Evolutionary conservation across 768 basidiomycete species (phyloP), one percentile per base, ranked within the genome.

Genomic region (Boletus coccyginus): DNA sequence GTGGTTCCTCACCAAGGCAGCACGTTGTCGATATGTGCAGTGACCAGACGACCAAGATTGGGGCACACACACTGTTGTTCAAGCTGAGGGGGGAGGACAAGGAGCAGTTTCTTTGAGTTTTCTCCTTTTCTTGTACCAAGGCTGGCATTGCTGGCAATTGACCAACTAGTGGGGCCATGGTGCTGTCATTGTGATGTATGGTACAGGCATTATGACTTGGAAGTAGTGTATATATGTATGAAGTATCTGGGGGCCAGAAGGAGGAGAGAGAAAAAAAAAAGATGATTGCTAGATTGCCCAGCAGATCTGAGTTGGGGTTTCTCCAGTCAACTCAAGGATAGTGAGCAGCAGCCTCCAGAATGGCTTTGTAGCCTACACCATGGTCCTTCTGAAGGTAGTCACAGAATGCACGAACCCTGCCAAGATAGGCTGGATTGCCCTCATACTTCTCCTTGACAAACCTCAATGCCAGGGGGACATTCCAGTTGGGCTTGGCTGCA

Each of bases 391-490:
- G 29, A 32, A 50, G 49, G 31, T 50, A 41, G 40, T 50, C 49
- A 50, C 29, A 41, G 49, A 50, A 50, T 6, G 40, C 49, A 50
- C 24, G 13, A 19, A 32, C 49, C 49, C 14, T 50, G 29, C 40
- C 40, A 31, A 50, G n/a, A 41, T 52, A 38, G 35, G 33, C 24
- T 9, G 51, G 43, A 8, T 13, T 38, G 24, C 24, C 38, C 33
- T 52, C 51, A 38, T 52, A 52, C 43, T 52, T 52, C 43, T 52
- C 33, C 35, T 17, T 52, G 35, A 52, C 38, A 35, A 52, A 52
- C 35, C 43, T 44, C 19, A 45, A 35, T 45, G 43, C 35, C 5
- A 52, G 51, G 16, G 42, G 33, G 14, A 52, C 51, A 44, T 13
- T 52, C 51, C 51, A 52, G 35, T 44, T 52, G 21, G 51, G 51